Base-by-base conservation (phyloP, 1,139 yeast genomes). In the Eremothecium cymbalariae region DNA sequence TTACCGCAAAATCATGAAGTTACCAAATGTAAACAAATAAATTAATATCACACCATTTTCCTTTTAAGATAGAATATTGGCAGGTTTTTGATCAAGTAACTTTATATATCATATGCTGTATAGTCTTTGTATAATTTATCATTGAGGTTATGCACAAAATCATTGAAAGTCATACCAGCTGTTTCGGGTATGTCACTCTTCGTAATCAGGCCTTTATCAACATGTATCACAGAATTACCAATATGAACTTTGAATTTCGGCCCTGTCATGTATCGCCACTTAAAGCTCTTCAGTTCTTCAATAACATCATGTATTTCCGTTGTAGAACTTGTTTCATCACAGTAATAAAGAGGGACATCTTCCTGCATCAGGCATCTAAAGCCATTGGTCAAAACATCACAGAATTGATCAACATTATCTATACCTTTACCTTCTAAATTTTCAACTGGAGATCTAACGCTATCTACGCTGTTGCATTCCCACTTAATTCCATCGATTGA, bases 1-100 rank as follows among this genome's bases (percentile, higher is more conserved):
- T 60, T 77, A 9, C 90, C 93, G 1, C 77, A 74, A 44, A 80
- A 76, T 47, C 72, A 72, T n/a, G 86, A 82, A n/a, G 80, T 83
- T 8, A 72, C 83, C 12, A 76, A 81, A 54, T 78, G 93, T 58
- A 78, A 76, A 51, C 70, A 76, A 26, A 61, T 76, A 9, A 65
- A 50, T 31, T 60, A 41, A 47, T 13, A n/a, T 18, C n/a, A n/a
- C n/a, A n/a, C n/a, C 9, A 9, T 19, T 8, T 9, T 19, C 9
- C 8, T 19, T 8, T 19, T 8, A 19, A 19, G 22, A 9, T 19
- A 8, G 8, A 19, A 19, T 11, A 11, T 19, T 19, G 22, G 22
- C 22, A n/a, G 9, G 22, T 11, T 32, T 17, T 18, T n/a, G 7
- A 16, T 6, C 22, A 28, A 28, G 6, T n/a, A 16, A 8, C 9